Base-by-base conservation (phyloP, 208 protist genomes). In the Leishmania amazonensis region DNA sequence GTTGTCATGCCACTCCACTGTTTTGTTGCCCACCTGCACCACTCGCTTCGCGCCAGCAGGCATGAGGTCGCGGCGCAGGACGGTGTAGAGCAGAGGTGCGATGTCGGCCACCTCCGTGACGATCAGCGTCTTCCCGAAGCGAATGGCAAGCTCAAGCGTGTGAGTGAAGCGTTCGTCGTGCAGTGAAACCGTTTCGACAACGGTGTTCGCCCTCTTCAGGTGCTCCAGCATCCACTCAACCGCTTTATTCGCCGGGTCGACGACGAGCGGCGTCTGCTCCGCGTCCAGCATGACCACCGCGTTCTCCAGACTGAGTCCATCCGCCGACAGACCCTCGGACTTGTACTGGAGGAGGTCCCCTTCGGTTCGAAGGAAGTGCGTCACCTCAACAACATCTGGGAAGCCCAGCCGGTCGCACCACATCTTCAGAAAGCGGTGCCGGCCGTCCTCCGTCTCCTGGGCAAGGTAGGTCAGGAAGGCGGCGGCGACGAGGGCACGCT, bases 41-140 rank as follows among this genome's bases (percentile, higher is more conserved):
- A 96, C 88, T 60, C 89, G 90, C 82, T 98, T 98, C 53, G 97
- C 90, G 19, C 98, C 98, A 38, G 95, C 90, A 24, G 90, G 91
- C 53, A 95, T 76, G 9, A 99, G 80, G 85, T 99, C 98, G n/a
- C 91, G 89, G 21, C 98, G 91, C n/a, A 99, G 85, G 5, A 99
- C 65, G 17, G 98, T 96, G 84, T 96, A 98, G 7, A 99, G 90
- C 58, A 99, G 90, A 45, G 98, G 95, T 79, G 98, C 96, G 11
- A 99, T 92, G n/a, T 72, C 78, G 81, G 99, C 92, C 67, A 99
- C 98, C 89, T 99, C 98, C 40, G 93, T 92, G 76, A 99, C 95
- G 13, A 99, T 88, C 49, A 99, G 89, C 65, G 98, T 99, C 90
- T 99, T 99, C 79, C 99, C 99, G 87, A 99, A 99, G 64, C 99